These are phyloP conservation scores for Naganishia friedmannii DNA, from an alignment of 768 basidiomycete genomes.

Conservation along the genomic window DNA sequence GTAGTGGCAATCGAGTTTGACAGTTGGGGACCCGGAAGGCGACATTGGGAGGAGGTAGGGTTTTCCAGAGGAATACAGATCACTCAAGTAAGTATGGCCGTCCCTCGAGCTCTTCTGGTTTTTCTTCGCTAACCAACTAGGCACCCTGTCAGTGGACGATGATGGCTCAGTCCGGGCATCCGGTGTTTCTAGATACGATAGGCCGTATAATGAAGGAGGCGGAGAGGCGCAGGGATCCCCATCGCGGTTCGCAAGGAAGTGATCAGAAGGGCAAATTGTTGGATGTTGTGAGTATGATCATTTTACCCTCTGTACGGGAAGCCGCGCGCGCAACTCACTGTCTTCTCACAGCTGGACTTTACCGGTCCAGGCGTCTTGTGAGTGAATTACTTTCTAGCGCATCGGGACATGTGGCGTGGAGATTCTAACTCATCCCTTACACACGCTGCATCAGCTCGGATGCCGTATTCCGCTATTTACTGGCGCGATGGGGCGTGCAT, in stretches of 20 bases:
- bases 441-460: conserved; percentile 5
- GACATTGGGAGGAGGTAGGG: conserved; percentile 33
- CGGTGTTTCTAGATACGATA: conserved; percentile 39
- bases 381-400: neutral
- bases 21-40: neutral
- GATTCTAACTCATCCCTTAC: no score
- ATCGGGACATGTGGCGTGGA: neutral
- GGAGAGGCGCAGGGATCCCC: conserved; percentile 10
- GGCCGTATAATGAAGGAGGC: conserved; percentile 29
- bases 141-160: conserved; percentile 37
- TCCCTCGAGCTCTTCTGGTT: no score
- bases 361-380: conserved; percentile 40
- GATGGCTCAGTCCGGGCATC: conserved; percentile 36
- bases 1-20: conserved; percentile 38
- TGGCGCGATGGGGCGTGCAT: conserved; percentile 23
- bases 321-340: no score
- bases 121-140: no score
- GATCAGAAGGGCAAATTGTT: neutral
- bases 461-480: conserved; percentile 25
- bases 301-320: neutral
- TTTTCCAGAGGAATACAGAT: conserved; percentile 39
- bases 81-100: conserved; percentile 29
- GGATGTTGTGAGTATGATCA: conserved; percentile 1
- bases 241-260: neutral
- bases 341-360: conserved; percentile 32